Evolutionary conservation across 1,284 basidiomycete species (phyloP).

Genomic region (Neolentinus lepideus): DNA sequence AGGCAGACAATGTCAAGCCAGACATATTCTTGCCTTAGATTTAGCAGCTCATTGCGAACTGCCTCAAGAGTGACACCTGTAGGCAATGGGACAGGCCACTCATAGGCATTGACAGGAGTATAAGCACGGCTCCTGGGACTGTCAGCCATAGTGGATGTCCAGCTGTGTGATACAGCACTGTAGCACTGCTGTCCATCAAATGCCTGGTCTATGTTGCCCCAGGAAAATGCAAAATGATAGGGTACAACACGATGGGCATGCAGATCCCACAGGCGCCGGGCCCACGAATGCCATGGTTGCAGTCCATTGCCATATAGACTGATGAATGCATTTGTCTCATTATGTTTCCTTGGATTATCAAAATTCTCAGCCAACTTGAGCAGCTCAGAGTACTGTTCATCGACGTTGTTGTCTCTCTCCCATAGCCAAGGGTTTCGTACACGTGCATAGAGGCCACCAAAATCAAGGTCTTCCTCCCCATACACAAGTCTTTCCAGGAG

Average conservation of each 20-base stretch:
- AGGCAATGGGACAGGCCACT: constrained; percentile 7
- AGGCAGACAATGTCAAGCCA: constrained; percentile 7
- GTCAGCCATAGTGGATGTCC: neutral
- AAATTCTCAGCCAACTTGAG: too few relatives aligned
- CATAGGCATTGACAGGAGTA: constrained; percentile 4
- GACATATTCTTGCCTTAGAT: constrained; percentile 4
- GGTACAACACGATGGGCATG: neutral
- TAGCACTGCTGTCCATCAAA: constrained; percentile 3
- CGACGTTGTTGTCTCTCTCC: too few relatives aligned
- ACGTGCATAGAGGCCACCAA: neutral
- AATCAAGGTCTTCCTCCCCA: neutral
- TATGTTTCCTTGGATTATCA: too few relatives aligned
- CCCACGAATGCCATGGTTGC: neutral
- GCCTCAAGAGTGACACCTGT: constrained; percentile 5
- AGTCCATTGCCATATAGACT: too few relatives aligned
- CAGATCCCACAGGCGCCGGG: neutral
- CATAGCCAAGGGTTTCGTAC: neutral
- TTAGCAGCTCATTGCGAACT: constrained; percentile 6
- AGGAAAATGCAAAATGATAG: neutral
- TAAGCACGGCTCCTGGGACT: neutral
- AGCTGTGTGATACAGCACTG: constrained; percentile 7
- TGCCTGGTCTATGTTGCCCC: neutral
- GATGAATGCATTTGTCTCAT: too few relatives aligned
- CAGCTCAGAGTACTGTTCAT: too few relatives aligned
- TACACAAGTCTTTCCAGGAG: too few relatives aligned